Percentiles rank a stretch among this genome's conserved stretches.
Evolutionary conservation across 768 basidiomycete species (phyloP).

Genomic region (Kwoniella europaea): DNA sequence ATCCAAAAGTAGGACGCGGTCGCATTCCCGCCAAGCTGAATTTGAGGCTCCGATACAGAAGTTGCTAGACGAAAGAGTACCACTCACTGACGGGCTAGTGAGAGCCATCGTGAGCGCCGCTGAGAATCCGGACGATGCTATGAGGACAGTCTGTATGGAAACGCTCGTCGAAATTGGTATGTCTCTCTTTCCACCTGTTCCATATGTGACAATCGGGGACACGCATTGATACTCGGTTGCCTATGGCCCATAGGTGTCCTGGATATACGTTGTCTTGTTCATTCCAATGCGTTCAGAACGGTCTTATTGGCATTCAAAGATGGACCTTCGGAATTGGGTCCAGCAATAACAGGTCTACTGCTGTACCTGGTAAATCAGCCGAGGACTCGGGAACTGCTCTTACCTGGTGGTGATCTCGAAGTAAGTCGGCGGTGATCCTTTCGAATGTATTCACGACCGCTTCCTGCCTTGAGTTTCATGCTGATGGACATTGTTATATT

Average conservation of each 20-base stretch:
- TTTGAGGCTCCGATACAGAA: neutral
- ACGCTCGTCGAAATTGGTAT: slow-evolving; percentile 87
- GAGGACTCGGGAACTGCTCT: slow-evolving; percentile 74
- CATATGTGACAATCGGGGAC: no score
- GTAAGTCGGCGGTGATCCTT: slow-evolving; percentile 60
- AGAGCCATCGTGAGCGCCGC: slow-evolving; percentile 90
- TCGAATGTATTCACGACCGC: neutral
- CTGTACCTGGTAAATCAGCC: slow-evolving; percentile 85
- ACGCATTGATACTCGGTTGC: no score
- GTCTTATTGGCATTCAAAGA: slow-evolving; percentile 87
- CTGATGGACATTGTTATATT: neutral
- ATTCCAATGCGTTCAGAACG: slow-evolving; percentile 82
- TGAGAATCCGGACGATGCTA: slow-evolving; percentile 88
- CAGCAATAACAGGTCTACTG: slow-evolving; percentile 77
- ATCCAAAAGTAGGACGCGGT: slow-evolving; percentile 53
- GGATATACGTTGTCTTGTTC: slow-evolving; percentile 79
- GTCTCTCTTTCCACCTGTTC: slow-evolving; percentile 48
- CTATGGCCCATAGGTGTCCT: slow-evolving; percentile 69
- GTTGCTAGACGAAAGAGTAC: slow-evolving; percentile 31
- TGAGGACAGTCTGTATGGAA: slow-evolving; percentile 78
- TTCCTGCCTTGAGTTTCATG: no score
- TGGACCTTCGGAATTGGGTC: slow-evolving; percentile 78
- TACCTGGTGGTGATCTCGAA: slow-evolving; percentile 86
- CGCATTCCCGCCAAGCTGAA: slow-evolving; percentile 61
- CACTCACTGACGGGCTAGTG: slow-evolving; percentile 60